These are phyloP conservation scores for Isabelozyma gotoi DNA, from an alignment of 805 yeast genomes.

Conservation along the genomic window DNA sequence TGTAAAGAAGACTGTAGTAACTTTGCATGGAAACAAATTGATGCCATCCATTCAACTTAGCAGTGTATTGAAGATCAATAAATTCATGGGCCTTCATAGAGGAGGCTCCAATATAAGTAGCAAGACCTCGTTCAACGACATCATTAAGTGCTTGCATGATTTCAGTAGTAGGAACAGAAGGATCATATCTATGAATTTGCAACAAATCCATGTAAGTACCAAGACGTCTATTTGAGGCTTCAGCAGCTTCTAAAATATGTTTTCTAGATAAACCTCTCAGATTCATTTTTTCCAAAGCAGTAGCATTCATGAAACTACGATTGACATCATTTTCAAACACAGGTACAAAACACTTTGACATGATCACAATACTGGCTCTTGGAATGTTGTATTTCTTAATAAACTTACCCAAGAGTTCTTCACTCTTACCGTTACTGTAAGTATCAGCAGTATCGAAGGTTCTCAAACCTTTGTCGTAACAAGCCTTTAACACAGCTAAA, in stretches of 20 bases:
- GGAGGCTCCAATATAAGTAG: constrained; percentile 63
- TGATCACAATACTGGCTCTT: constrained; percentile 18
- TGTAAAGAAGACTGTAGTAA: constrained; percentile 51
- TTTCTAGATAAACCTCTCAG: constrained; percentile 34
- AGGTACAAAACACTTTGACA: constrained; percentile 14
- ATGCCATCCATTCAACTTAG: constrained; percentile 56
- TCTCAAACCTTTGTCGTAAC: constrained; percentile 20
- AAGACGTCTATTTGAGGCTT: constrained; percentile 41
- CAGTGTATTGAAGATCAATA: constrained; percentile 52
- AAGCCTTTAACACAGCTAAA: constrained; percentile 22
- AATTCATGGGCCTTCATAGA: constrained; percentile 58
- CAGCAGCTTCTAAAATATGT: constrained; percentile 47
- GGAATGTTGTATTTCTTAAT: constrained; percentile 19
- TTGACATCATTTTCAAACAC: constrained; percentile 4
- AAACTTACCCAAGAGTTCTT: constrained; percentile 16
- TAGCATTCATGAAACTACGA: constrained; percentile 2
- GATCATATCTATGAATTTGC: constrained; percentile 59
- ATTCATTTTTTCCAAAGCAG: constrained; percentile 22
- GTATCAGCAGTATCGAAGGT: constrained; percentile 24
- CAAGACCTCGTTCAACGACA: constrained; percentile 46
- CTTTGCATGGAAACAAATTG: constrained; percentile 63
- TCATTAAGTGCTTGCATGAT: constrained; percentile 59
- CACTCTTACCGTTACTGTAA: constrained; percentile 20
- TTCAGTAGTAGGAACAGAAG: constrained; percentile 47
- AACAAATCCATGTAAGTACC: constrained; percentile 55